These are phyloP conservation scores for Monilinia laxa DNA, from an alignment of 2,329 filamentous ascomycete species.

Conservation along the genomic window DNA sequence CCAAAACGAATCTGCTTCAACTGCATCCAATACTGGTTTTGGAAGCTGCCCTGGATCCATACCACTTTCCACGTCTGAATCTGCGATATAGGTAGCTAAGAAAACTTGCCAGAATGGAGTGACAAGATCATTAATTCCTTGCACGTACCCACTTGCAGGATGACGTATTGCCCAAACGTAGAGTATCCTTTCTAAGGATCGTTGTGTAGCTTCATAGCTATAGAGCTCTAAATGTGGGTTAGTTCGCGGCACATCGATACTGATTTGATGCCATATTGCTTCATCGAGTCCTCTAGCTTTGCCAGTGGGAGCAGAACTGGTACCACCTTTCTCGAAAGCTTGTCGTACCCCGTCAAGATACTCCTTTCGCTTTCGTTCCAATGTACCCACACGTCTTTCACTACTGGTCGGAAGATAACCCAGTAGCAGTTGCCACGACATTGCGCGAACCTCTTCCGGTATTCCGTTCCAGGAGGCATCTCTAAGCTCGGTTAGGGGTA, in stretches of 20 bases:
- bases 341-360: constrained; percentile 88
- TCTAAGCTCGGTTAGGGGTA: constrained; percentile 79
- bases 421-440: constrained; percentile 97
- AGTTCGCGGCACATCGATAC: constrained; percentile 93
- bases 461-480: constrained; percentile 91
- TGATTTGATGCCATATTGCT: constrained; percentile 99
- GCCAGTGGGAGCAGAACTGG: constrained; percentile 44
- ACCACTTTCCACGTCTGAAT: constrained; percentile 84
- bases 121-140: constrained; percentile 97
- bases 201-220: constrained; percentile 91
- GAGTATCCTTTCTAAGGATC: constrained; percentile 88
- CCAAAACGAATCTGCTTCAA: constrained; percentile 98
- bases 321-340: constrained; percentile 66
- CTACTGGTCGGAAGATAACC: constrained; percentile 97
- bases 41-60: constrained; percentile 97
- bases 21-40: constrained; percentile 85
- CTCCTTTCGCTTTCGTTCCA: constrained; percentile 94
- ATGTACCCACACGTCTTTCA: constrained; percentile 81
- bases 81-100: constrained; percentile 90
- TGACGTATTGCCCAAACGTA: constrained; percentile 98
- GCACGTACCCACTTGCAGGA: constrained; percentile 95
- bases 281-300: constrained; percentile 76
- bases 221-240: constrained; percentile 96
- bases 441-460: constrained; percentile 90
- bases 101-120: constrained; percentile 99